Percentiles rank a stretch among this genome's conserved stretches.
Conservation (phyloP, 2,329 filamentous ascomycete species). For the Neofusicoccum ribis region DNA sequence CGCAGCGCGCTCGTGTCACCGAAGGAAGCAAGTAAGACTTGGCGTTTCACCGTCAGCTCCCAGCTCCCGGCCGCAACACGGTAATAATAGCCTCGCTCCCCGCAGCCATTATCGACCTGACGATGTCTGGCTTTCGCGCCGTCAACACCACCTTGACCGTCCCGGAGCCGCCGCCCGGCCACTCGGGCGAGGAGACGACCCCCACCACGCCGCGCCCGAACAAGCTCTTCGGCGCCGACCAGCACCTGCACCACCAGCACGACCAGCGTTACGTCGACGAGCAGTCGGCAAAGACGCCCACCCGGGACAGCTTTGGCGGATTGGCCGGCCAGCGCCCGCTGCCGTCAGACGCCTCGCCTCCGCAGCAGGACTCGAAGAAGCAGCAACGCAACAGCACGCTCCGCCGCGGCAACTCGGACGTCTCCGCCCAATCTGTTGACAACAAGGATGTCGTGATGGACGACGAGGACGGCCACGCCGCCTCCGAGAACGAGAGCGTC, state of each 20-base stretch:
- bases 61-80: slow-evolving; percentile 14
- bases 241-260: slow-evolving; percentile 31
- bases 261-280: slow-evolving; percentile 39
- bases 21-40: slow-evolving; percentile 21
- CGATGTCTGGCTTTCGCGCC: slow-evolving; percentile 61
- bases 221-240: slow-evolving; percentile 42
- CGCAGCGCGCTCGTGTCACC: slow-evolving; percentile 20
- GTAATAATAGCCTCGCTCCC: slow-evolving; percentile 21
- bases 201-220: slow-evolving; percentile 57
- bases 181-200: slow-evolving; percentile 54
- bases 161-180: slow-evolving; percentile 42
- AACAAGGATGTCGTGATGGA: slow-evolving; percentile 76
- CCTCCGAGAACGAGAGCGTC: slow-evolving; percentile 52
- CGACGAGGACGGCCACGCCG: slow-evolving; percentile 64
- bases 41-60: slow-evolving; percentile 22
- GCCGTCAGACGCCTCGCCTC: slow-evolving; percentile 43
- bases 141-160: slow-evolving; percentile 58
- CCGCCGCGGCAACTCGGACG: slow-evolving; percentile 13
- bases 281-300: slow-evolving; percentile 60
- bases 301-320: slow-evolving; percentile 54
- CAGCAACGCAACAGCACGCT: slow-evolving; percentile 11
- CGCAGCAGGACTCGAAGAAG: slow-evolving; percentile 54
- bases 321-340: slow-evolving; percentile 49
- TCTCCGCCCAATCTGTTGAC: slow-evolving; percentile 56
- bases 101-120: slow-evolving; percentile 16